phyloP scores from a whole-genome alignment of 2,329 filamentous ascomycete genomes.

The Aspergillus proliferans region DNA sequence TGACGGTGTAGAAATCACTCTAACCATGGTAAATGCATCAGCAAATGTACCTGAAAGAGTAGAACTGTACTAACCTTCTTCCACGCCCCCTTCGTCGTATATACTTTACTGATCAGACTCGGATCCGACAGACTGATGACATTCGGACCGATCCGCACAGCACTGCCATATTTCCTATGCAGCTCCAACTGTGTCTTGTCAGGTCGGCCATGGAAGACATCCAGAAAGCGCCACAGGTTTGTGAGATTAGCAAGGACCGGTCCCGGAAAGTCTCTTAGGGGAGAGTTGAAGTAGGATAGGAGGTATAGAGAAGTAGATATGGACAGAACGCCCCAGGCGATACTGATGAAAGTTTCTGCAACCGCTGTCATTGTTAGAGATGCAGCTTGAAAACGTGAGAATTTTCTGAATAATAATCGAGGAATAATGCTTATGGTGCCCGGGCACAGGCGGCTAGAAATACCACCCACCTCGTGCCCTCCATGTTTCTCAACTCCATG shows the following conservation, averaged over 20 bases:
- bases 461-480: too few species aligned
- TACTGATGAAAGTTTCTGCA: not conserved
- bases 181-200: conserved; percentile 62
- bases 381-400: too few species aligned
- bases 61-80: conserved; percentile 11
- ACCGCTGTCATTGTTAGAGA: too few species aligned
- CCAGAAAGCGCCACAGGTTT: conserved; percentile 68
- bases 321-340: not conserved
- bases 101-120: conserved; percentile 65
- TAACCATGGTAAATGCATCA: not conserved
- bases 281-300: conserved; percentile 13
- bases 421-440: too few species aligned
- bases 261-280: conserved; percentile 54
- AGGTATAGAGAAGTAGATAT: conserved; percentile 2
- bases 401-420: too few species aligned
- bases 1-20: conserved; percentile 15
- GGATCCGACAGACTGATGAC: conserved; percentile 67
- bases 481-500: too few species aligned
- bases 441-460: too few species aligned
- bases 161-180: conserved; percentile 64
- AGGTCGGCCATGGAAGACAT: conserved; percentile 58
- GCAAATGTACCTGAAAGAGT: not conserved
- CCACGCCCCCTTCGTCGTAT: conserved; percentile 63
- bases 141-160: conserved; percentile 73
- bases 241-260: conserved; percentile 61